Evolutionary conservation across 169 alveolate species (phyloP).

Genomic region (Miamiensis avidus): DNA sequence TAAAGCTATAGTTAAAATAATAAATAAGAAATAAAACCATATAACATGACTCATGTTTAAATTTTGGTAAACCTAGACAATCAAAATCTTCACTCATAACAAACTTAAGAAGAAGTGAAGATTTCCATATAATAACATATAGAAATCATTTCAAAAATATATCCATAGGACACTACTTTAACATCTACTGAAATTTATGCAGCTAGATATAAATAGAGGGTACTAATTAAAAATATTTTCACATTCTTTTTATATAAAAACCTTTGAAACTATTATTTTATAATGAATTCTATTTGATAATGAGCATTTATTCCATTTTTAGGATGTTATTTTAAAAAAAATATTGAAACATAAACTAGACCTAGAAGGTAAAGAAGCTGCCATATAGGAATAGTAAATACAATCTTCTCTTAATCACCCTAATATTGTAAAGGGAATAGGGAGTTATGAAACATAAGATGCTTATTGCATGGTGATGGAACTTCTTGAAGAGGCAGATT

Average conservation of each 20-base stretch:
- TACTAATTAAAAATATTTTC: not conserved
- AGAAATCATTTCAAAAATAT: not conserved
- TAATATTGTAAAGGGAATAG: not conserved
- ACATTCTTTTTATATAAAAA: not conserved
- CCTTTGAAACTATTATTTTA: not conserved
- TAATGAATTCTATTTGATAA: not conserved
- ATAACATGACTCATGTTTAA: not conserved
- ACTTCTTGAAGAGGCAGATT: not conserved
- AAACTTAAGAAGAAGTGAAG: not conserved
- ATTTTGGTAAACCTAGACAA: not conserved
- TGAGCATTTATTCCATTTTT: too few relatives aligned
- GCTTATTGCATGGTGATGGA: not conserved
- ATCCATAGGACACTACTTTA: not conserved
- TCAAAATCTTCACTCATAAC: not conserved
- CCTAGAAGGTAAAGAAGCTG: not conserved
- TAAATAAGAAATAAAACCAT: too few relatives aligned
- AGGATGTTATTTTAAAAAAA: not conserved
- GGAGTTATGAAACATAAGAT: not conserved
- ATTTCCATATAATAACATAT: not conserved
- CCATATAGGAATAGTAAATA: not conserved
- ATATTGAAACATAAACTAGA: not conserved
- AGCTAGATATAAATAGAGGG: not conserved
- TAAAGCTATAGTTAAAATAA: too few relatives aligned
- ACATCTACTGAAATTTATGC: not conserved
- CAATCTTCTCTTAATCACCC: not conserved